Conservation (phyloP, 1,284 basidiomycete species). For the Malassezia obtusa region DNA sequence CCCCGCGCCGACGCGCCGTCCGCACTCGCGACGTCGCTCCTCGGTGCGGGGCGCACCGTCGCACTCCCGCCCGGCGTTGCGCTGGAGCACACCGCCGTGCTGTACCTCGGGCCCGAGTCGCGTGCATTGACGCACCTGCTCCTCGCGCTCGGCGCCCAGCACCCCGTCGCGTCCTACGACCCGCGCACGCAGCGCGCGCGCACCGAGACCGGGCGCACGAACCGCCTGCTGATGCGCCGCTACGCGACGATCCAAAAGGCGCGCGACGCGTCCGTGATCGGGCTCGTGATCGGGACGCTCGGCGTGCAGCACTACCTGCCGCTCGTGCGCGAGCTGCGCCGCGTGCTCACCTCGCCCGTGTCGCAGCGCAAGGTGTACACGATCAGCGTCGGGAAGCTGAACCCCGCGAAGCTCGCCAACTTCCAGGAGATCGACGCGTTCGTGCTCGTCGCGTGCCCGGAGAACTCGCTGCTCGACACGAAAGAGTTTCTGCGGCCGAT, state of each 20-base stretch:
- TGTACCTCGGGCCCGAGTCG: constrained; percentile 77
- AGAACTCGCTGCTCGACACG: constrained; percentile 78
- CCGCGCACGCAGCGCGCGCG: constrained; percentile 53
- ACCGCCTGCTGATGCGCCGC: constrained; percentile 79
- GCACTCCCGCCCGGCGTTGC: neutral
- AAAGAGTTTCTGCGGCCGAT: constrained; percentile 80
- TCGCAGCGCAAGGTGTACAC: constrained; percentile 69
- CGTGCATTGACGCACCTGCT: constrained; percentile 74
- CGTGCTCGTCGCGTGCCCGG: constrained; percentile 84
- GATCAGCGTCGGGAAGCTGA: constrained; percentile 86
- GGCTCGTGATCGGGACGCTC: constrained; percentile 86
- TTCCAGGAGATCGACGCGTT: constrained; percentile 95
- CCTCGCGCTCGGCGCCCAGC: constrained; percentile 29
- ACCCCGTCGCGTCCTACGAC: constrained; percentile 62
- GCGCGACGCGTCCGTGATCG: constrained; percentile 83
- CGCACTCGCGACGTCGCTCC: neutral
- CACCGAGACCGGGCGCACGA: constrained; percentile 56
- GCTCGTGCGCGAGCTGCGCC: constrained; percentile 25
- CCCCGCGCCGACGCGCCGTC: neutral
- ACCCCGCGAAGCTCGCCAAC: constrained; percentile 88
- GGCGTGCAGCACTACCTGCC: constrained; percentile 56
- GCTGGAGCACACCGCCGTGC: constrained; percentile 49
- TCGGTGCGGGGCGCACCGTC: constrained; percentile 1
- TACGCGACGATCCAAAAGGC: constrained; percentile 81
- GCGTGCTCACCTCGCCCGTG: constrained; percentile 51